These are phyloP conservation scores for Protomyces pachydermus DNA, from an alignment of 1,139 yeast species.

Conservation along the genomic window DNA sequence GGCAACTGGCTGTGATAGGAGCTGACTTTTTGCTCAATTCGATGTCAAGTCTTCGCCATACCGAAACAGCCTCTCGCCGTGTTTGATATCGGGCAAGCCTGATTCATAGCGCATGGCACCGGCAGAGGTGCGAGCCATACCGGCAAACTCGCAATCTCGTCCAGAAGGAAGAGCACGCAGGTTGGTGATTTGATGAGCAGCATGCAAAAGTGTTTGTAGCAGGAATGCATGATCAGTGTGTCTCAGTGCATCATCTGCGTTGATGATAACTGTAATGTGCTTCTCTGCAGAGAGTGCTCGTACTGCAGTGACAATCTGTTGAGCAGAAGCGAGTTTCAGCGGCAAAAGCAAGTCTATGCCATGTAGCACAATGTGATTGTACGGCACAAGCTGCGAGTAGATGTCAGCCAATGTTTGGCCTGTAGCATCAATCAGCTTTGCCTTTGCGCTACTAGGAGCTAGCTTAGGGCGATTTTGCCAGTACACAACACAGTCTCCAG, in stretches of 20 bases:
- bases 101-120: neutral
- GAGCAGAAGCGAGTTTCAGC: conserved; percentile 4
- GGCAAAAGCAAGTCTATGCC: conserved; percentile 15
- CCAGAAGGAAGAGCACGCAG: conserved; percentile 17
- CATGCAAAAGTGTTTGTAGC: conserved; percentile 5
- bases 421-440: conserved; percentile 18
- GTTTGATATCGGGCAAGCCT: neutral
- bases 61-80: conserved; percentile 16
- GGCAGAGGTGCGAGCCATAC: conserved; percentile 15
- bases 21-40: no score
- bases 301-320: conserved; percentile 1
- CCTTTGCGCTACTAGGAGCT: neutral
- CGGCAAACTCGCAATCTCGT: conserved; percentile 17
- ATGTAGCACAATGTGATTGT: neutral
- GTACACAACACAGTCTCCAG: conserved; percentile 12
- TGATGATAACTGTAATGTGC: conserved; percentile 7
- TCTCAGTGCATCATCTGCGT: conserved; percentile 19
- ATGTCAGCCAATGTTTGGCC: conserved; percentile 5
- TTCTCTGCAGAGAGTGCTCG: neutral
- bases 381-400: neutral
- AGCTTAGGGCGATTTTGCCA: conserved; percentile 19
- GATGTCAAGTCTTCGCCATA: conserved; percentile 11
- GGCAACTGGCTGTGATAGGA: neutral
- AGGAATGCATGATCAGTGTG: conserved; percentile 8
- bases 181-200: conserved; percentile 10